A percentile compares a stretch with the other conserved stretches of the same genome.
Conservation (phyloP, 1,284 basidiomycete species). For the Ceratobasidium sp. region DNA sequence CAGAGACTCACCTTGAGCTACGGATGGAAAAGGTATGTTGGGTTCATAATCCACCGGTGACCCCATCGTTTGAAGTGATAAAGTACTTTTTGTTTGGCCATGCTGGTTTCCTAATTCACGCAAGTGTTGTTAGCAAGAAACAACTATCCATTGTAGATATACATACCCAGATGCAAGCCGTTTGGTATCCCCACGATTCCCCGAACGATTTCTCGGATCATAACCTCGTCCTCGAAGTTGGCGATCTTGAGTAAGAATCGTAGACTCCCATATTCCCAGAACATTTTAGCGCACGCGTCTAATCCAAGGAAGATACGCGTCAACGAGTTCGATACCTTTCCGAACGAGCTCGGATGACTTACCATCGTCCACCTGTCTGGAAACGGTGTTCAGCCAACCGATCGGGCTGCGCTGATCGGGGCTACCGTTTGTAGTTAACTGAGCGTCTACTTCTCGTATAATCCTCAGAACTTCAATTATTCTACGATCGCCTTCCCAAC, state of each 20-base stretch:
- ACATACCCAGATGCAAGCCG: too few relatives aligned
- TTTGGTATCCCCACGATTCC: not conserved
- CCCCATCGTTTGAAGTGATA: not conserved
- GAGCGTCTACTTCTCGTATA: not conserved
- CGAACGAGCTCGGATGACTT: not conserved
- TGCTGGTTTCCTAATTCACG: not conserved
- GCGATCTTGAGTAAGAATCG: not conserved
- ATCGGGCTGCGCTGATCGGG: not conserved
- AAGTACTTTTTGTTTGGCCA: not conserved
- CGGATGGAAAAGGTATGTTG: not conserved
- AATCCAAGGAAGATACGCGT: too few relatives aligned
- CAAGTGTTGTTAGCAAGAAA: too few relatives aligned
- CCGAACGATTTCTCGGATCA: not conserved
- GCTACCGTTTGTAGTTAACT: too few relatives aligned
- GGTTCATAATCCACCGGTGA: not conserved
- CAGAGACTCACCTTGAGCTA: not conserved
- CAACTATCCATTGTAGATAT: too few relatives aligned
- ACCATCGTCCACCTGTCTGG: not conserved
- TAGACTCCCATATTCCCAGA: slow-evolving; percentile 10
- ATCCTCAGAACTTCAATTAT: not conserved
- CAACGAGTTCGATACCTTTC: too few relatives aligned
- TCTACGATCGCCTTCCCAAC: not conserved
- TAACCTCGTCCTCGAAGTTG: not conserved
- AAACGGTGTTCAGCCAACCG: not conserved
- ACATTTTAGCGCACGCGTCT: not conserved